These are phyloP conservation scores for Fomes fomentarius DNA, from an alignment of 1,284 basidiomycete genomes.

Conservation along the genomic window DNA sequence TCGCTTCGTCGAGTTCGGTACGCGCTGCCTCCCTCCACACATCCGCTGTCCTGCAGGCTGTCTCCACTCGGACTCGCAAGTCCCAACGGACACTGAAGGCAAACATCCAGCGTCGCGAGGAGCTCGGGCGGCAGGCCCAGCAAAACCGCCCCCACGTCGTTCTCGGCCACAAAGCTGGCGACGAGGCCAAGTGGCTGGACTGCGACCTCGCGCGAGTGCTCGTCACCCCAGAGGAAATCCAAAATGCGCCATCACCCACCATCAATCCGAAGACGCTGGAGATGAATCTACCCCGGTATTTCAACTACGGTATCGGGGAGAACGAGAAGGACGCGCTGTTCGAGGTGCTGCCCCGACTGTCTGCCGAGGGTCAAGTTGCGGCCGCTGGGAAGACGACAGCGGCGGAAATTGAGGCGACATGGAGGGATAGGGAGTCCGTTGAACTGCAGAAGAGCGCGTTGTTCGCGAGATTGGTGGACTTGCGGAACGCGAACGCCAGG, in stretches of 20 bases:
- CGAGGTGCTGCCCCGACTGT: slow-evolving; percentile 55
- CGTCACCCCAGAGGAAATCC: slow-evolving; percentile 57
- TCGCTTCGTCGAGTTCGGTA: slow-evolving; percentile 46
- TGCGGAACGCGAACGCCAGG: slow-evolving; percentile 84
- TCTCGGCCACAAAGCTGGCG: slow-evolving; percentile 66
- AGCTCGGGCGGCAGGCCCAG: slow-evolving; percentile 45
- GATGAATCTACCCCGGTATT: slow-evolving; percentile 48
- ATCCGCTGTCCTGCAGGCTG: slow-evolving; percentile 46
- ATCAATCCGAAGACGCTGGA: slow-evolving; percentile 12
- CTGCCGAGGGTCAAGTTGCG: slow-evolving; percentile 32
- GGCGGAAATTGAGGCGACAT: background rate
- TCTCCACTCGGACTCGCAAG: slow-evolving; percentile 38
- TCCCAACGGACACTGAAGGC: slow-evolving; percentile 49
- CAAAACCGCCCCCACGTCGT: slow-evolving; percentile 67
- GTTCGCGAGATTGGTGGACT: slow-evolving; percentile 77
- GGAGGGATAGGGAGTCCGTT: slow-evolving; percentile 29
- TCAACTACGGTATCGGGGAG: slow-evolving; percentile 66
- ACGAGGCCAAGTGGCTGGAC: slow-evolving; percentile 65
- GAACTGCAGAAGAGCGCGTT: slow-evolving; percentile 65
- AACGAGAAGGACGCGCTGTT: slow-evolving; percentile 62
- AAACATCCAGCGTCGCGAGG: slow-evolving; percentile 52
- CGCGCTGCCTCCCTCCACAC: slow-evolving; percentile 54
- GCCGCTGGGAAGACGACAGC: background rate
- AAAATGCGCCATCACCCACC: slow-evolving; percentile 28
- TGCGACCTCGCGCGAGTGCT: slow-evolving; percentile 67